Percentiles rank a stretch among this genome's conserved stretches.
Conservation (phyloP, 305 asterid species). For the Solanum chacoense region DNA sequence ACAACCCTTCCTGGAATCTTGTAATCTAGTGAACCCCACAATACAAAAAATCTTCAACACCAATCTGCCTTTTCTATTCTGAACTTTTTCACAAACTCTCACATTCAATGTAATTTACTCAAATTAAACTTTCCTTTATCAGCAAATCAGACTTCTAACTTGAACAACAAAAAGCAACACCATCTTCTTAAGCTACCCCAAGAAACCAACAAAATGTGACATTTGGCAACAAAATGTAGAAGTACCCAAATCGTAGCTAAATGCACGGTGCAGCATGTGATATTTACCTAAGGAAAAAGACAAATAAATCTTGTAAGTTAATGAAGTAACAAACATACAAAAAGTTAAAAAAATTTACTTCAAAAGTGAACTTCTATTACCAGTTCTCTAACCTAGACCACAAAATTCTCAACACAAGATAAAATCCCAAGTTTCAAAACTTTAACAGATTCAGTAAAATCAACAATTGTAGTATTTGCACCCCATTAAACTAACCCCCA, state of each 20-base stretch:
- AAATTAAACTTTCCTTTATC: neutral
- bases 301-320: slow-evolving; percentile 4
- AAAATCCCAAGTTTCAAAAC: slow-evolving; percentile 6
- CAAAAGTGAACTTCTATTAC: neutral
- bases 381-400: slow-evolving; percentile 12
- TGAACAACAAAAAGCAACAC: slow-evolving; percentile 10
- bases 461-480: neutral
- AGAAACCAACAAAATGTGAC: slow-evolving; percentile 15
- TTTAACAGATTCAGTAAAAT: neutral
- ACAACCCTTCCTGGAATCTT: slow-evolving; percentile 12
- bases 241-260: slow-evolving; percentile 23
- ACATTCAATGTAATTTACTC: slow-evolving; percentile 25
- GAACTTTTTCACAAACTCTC: slow-evolving; percentile 23
- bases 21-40: slow-evolving; percentile 21
- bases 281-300: slow-evolving; percentile 21
- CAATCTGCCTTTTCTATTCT: slow-evolving; percentile 12
- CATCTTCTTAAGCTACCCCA: slow-evolving; percentile 19
- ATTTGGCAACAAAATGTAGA: slow-evolving; percentile 20
- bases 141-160: slow-evolving; percentile 10
- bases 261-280: slow-evolving; percentile 26
- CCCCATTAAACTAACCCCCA: neutral
- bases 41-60: slow-evolving; percentile 15
- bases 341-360: neutral
- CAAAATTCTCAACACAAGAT: slow-evolving; percentile 2
- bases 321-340: slow-evolving; percentile 10